Evolutionary conservation across 2,329 filamentous ascomycete species (phyloP).

Genomic region (Beauveria australis): DNA sequence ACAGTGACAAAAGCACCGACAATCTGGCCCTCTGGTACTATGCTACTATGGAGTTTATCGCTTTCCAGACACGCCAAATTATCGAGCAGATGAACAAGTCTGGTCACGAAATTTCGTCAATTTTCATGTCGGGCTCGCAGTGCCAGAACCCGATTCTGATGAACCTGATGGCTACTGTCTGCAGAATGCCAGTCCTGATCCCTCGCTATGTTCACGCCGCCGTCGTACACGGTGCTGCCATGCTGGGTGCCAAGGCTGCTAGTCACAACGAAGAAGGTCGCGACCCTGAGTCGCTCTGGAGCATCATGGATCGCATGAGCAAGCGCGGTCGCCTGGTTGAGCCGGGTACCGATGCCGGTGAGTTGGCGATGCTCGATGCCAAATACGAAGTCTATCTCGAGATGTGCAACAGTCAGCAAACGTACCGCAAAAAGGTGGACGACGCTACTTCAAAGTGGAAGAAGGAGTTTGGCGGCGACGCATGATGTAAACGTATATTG

Average conservation of each 20-base stretch:
- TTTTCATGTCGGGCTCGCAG: constrained; percentile 98
- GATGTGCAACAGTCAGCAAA: constrained; percentile 78
- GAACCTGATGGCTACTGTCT: constrained; percentile 81
- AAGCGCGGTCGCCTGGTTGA: constrained; percentile 81
- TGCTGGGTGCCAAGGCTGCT: constrained; percentile 96
- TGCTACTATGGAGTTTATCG: constrained; percentile 95
- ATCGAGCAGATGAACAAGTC: constrained; percentile 86
- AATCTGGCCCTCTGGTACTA: constrained; percentile 90
- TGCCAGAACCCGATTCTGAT: constrained; percentile 94
- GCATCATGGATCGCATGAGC: constrained; percentile 96
- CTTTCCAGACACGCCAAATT: constrained; percentile 92
- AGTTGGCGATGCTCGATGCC: constrained; percentile 72
- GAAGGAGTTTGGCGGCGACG: constrained; percentile 21
- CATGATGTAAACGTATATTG: background rate
- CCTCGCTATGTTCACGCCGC: constrained; percentile 91
- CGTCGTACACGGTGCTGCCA: constrained; percentile 95
- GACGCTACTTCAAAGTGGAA: constrained; percentile 38
- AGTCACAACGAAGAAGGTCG: constrained; percentile 61
- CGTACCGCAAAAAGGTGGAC: constrained; percentile 73
- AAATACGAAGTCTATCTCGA: constrained; percentile 97
- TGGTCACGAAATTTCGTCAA: constrained; percentile 79
- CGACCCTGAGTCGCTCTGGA: constrained; percentile 81
- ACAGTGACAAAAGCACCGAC: constrained; percentile 78
- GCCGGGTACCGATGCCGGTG: constrained; percentile 60
- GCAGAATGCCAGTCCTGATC: constrained; percentile 86